A percentile compares a stretch with the other conserved stretches of the same genome.
Conservation (phyloP, 306 rosid species). For the Rosa chinensis region DNA sequence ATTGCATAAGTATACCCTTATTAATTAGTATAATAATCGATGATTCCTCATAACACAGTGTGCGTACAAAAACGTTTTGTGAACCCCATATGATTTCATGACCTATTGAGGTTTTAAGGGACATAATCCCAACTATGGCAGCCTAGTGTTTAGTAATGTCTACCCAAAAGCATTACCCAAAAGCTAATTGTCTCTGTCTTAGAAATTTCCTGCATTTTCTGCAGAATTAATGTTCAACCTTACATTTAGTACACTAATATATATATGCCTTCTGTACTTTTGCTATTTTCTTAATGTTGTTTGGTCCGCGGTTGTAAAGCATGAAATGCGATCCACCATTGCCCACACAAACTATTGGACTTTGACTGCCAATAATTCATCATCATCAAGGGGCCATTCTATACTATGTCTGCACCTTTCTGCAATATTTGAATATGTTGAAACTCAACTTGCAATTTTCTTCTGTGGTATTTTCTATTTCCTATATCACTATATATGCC, state of each 20-base stretch:
- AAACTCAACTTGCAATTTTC: not conserved
- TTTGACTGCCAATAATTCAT: constrained; percentile 25
- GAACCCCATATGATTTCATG: constrained; percentile 10
- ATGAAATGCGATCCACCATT: constrained; percentile 37
- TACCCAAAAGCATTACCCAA: constrained; percentile 9
- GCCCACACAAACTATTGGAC: constrained; percentile 31
- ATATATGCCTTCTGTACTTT: not conserved
- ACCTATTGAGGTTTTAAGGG: constrained; percentile 14
- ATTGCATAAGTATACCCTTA: not conserved
- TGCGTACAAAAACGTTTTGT: constrained; percentile 49
- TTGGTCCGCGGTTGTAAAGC: constrained; percentile 28
- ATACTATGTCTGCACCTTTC: not conserved
- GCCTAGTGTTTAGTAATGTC: constrained; percentile 7
- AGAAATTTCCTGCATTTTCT: not conserved
- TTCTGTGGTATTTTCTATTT: not conserved
- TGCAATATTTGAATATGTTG: constrained; percentile 4
- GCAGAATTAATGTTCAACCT: not conserved
- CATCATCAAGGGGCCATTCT: not conserved
- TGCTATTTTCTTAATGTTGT: constrained; percentile 29
- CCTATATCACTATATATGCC: not conserved
- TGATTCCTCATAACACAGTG: constrained; percentile 13
- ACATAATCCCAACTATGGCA: constrained; percentile 12
- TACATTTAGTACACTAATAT: not conserved
- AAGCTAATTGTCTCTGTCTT: constrained; percentile 18
- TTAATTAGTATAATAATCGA: not conserved